Base-by-base conservation (phyloP, 345 rosid species). In the Citrus unshiu region DNA sequence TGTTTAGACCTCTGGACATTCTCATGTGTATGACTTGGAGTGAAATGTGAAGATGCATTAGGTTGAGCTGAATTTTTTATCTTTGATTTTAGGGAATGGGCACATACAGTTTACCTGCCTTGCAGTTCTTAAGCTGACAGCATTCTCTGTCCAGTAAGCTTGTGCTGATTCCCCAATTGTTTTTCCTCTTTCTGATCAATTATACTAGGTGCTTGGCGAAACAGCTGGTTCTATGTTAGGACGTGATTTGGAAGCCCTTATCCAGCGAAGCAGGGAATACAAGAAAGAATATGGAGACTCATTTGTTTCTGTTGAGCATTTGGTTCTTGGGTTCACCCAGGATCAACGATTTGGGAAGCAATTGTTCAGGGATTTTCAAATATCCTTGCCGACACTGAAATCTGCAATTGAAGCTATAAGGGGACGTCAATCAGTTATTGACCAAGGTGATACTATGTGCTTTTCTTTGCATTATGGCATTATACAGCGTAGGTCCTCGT, bases 371-470 rank as follows among this genome's bases (percentile, higher is more conserved):
- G 98, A 97, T 78, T 97, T 97, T 79, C 93, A 89, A 83, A 86
- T 97, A 72, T 84, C 97, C 30, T 83, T 83, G 21, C 89, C 78
- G 81, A 78, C 84, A 56, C 79, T 97, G 83, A 94, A 92, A 88
- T 75, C 98, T 81, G 98, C 97, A 0, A 77, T 97, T 85, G 95
- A 92, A 86, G 84, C 98, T 64, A 89, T 97, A 60, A 92, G 99
- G 86, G 98, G 99, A 78, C 93, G 90, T 70, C 99, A 97, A 77
- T 92, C 98, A 72, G 99, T 97, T 65, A 91, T 94, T 73, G 99
- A 97, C 83, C 98, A 93, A 92, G 99, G 99, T 97, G 56, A 69
- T 34, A 43, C 60, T 51, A 8, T 34, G 64, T 73, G 30, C 39
- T 32, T 74, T 73, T 43, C 60, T 25, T 58, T 22, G 51, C 27